Base-by-base conservation (phyloP, 1,284 basidiomycete genomes). In the Psilocybe mexicana region DNA sequence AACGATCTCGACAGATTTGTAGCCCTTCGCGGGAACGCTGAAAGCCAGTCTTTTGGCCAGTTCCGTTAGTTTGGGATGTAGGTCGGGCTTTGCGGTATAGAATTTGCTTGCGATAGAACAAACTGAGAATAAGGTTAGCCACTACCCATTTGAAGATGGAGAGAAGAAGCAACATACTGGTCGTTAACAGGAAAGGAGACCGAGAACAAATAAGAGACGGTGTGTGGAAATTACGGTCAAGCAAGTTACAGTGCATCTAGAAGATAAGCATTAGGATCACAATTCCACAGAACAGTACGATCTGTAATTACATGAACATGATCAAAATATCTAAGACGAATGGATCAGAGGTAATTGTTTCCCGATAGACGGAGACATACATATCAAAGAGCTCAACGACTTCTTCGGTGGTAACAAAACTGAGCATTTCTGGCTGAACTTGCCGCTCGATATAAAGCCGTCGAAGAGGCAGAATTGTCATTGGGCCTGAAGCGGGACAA, bases 1-100 rank as follows among this genome's bases (percentile, higher is more conserved):
- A 3, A 94, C 92, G 62, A 96, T 94, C 74, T 99, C 97, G 46
- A 98, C 89, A 25, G 92, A 94, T 75, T 99, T 99, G 81, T 94
- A 97, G 0, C 92, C 92, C 64, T 83, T 79, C 58, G 86, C 92
- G 48, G 82, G 92, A 7, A 96, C 92, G 62, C 84, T 88, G 70
- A 96, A 98, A 0, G 96, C 92, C n/a, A 98, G 84, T 65, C 94
- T 92, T 70, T 93, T 92, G 2, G 92, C 91, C 38, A 96, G 82
- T 33, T 92, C 89, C 1, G 93, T 86, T 46, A 98, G 82, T 58
- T 85, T 85, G 10, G 83, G 75, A 65, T 98, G 92, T 23, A 98
- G 80, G 40, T 97, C 95, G 0, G 92, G 88, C 43, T 92, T 88
- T 47, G 83, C 81, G 2, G 83, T 81, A 72, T 98, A 96, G 74